These are phyloP conservation scores for Apiospora sp. DNA, from an alignment of 2,329 filamentous ascomycete genomes.

Conservation along the genomic window DNA sequence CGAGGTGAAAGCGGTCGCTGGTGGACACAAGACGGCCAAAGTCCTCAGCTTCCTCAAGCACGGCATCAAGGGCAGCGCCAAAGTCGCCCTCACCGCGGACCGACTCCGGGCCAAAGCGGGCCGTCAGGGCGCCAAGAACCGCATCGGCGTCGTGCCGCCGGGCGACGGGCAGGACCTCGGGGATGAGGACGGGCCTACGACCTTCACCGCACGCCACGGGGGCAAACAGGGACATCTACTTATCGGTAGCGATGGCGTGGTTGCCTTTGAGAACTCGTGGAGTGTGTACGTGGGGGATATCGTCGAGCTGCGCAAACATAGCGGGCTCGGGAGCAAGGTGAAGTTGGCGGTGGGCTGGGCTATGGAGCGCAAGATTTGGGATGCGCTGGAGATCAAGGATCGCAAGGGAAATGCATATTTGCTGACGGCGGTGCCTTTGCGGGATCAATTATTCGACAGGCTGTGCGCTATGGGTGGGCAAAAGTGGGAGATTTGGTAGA, in stretches of 20 bases:
- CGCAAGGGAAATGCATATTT: slow-evolving; percentile 61
- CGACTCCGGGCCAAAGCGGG: slow-evolving; percentile 72
- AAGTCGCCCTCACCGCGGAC: slow-evolving; percentile 75
- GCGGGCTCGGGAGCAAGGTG: slow-evolving; percentile 84
- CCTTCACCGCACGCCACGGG: slow-evolving; percentile 75
- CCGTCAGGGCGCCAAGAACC: slow-evolving; percentile 69
- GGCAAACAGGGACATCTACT: slow-evolving; percentile 78
- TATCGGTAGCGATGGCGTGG: slow-evolving; percentile 68
- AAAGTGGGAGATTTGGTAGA: slow-evolving; percentile 85
- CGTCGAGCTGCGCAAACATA: slow-evolving; percentile 77
- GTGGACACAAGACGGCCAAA: slow-evolving; percentile 50
- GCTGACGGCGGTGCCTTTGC: slow-evolving; percentile 74
- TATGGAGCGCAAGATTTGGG: slow-evolving; percentile 74
- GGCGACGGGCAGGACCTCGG: slow-evolving; percentile 47
- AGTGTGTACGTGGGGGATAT: slow-evolving; percentile 76
- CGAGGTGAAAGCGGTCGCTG: slow-evolving; percentile 50
- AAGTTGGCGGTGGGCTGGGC: slow-evolving; percentile 86
- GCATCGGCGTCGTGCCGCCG: slow-evolving; percentile 71
- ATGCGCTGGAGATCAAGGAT: slow-evolving; percentile 74
- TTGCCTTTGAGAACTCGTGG: slow-evolving; percentile 68
- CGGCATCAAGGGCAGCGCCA: slow-evolving; percentile 73
- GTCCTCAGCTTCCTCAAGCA: slow-evolving; percentile 73
- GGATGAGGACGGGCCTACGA: slow-evolving; percentile 68
- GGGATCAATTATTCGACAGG: slow-evolving; percentile 86
- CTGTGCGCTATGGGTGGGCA: slow-evolving; percentile 78